Base-by-base conservation (phyloP, 176 grass and related monocot genomes). In the Cenchrus fungigraminus region DNA sequence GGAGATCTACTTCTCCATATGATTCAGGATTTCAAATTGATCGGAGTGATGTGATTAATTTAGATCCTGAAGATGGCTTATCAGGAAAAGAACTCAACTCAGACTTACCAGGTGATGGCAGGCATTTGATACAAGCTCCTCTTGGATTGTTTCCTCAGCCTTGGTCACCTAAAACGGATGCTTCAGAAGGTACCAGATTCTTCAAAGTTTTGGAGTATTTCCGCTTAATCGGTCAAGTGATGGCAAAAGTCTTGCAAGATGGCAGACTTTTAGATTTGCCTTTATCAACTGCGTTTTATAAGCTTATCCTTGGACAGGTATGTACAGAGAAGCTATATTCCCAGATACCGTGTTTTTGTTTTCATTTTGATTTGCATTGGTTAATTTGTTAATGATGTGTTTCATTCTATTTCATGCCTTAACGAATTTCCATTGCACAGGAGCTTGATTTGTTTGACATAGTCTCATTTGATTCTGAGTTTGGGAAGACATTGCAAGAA, bases 211-310 rank as follows among this genome's bases (percentile, higher is more conserved):
- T 53, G 4, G 89, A 88, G 58, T 74, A 93, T 93, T 98, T 95
- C 62, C 88, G 95, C 55, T 84, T 98, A 53, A 56, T 90, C 17
- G 95, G 95, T 64, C 84, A 77, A 78, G 91, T 92, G 9, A 88
- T 90, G 82, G 95, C 95, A n/a, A 98, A 98, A 86, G 95, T 94
- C 44, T 79, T 95, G 84, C 92, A 98, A 86, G 95, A 98, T 93
- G 95, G 95, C 32, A 85, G 95, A 14, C 90, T 98, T 68, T 79
- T 98, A 67, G 95, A 98, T 77, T 80, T 98, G 82, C 95, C 95
- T 61, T 76, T 95, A 32, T 98, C 95, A 55, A 85, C 79, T 71
- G 82, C 92, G 63, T 95, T 98, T 84, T 98, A 95, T 84, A 98
- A 98, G 87, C 84, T 95, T 71, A 74, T 93, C 68, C 68, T 98